Evolutionary conservation across 805 yeast genomes (phyloP).

Genomic region (Wickerhamiella shivajii): DNA sequence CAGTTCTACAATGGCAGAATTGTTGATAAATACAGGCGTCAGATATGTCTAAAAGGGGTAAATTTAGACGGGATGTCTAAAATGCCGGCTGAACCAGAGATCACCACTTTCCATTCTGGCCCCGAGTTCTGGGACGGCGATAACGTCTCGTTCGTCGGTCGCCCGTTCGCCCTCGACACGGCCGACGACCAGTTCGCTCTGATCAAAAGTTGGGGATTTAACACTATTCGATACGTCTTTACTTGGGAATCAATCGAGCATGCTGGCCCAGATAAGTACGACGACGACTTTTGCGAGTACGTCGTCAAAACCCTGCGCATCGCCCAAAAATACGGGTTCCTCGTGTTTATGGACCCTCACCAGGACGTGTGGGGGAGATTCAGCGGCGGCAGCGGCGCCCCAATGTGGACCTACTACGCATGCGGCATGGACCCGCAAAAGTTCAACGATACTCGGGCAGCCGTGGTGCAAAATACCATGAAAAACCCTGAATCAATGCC

Average conservation of each 20-base stretch:
- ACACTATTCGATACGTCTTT: conserved; percentile 56
- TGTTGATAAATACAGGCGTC: conserved; percentile 33
- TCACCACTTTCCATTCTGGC: conserved; percentile 17
- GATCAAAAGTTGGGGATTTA: conserved; percentile 70
- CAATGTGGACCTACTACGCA: conserved; percentile 80
- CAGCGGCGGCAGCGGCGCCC: conserved; percentile 88
- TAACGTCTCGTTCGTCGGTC: conserved; percentile 61
- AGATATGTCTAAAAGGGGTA: conserved; percentile 59
- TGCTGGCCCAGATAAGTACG: conserved; percentile 70
- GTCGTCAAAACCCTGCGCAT: conserved; percentile 47
- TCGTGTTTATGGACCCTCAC: conserved; percentile 75
- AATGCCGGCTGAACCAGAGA: conserved; percentile 45
- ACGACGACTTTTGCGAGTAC: conserved; percentile 58
- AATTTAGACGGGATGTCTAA: conserved; percentile 67
- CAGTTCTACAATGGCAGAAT: conserved; percentile 4
- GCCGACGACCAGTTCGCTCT: conserved; percentile 55
- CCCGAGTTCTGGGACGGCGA: conserved; percentile 52
- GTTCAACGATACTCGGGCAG: conserved; percentile 60
- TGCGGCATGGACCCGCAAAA: conserved; percentile 69
- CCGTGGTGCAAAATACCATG: conserved; percentile 48
- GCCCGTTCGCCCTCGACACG: conserved; percentile 66
- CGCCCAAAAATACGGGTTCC: conserved; percentile 47
- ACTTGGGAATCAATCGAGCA: conserved; percentile 95
- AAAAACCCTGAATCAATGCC: conserved; percentile 38
- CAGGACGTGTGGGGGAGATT: conserved; percentile 91